Evolutionary conservation across 2,329 filamentous ascomycete genomes (phyloP).

Genomic region (Rhinocladiella similis): DNA sequence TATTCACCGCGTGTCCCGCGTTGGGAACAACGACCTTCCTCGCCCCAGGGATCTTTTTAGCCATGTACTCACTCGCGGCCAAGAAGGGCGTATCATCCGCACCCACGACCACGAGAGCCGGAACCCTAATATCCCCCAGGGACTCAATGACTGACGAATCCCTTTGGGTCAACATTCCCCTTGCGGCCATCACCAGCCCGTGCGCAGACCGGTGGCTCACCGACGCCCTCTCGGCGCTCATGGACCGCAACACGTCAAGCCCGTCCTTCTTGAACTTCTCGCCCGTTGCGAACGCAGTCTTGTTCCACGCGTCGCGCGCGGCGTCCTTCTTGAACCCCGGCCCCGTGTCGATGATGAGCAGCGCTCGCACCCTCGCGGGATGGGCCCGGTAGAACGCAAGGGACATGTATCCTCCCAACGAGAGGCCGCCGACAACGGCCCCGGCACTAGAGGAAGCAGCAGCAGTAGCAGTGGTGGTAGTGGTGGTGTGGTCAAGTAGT

Average conservation of each 20-base stretch:
- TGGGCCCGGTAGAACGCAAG: slow-evolving; percentile 22
- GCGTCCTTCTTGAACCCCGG: slow-evolving; percentile 23
- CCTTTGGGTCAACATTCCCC: slow-evolving; percentile 24
- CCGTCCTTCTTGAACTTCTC: slow-evolving; percentile 15
- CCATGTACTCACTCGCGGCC: slow-evolving; percentile 23
- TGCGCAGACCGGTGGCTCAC: slow-evolving; percentile 18
- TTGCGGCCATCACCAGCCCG: slow-evolving; percentile 17
- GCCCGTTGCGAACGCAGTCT: slow-evolving; percentile 17
- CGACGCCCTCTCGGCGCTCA: slow-evolving; percentile 16
- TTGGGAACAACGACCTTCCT: slow-evolving; percentile 17
- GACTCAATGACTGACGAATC: slow-evolving; percentile 14
- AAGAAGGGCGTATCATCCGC: slow-evolving; percentile 23
- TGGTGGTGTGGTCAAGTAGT: slow-evolving; percentile 13
- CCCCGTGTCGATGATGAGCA: slow-evolving; percentile 25
- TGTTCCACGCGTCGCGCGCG: slow-evolving; percentile 21
- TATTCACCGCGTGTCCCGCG: slow-evolving; percentile 17
- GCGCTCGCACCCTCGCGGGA: slow-evolving; percentile 9
- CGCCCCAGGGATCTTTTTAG: slow-evolving; percentile 17
- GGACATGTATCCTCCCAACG: slow-evolving; percentile 25
- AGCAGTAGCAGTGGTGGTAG: too few relatives aligned
- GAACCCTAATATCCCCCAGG: slow-evolving; percentile 11
- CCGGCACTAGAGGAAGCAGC: too few relatives aligned
- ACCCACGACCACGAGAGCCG: slow-evolving; percentile 21
- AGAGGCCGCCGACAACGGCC: slow-evolving; percentile 21
- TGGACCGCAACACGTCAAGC: slow-evolving; percentile 3